Evolutionary conservation across 73 alveolate genomes (phyloP), one percentile per base, ranked within the genome.

Genomic region (Paramecium sexaurelia): DNA sequence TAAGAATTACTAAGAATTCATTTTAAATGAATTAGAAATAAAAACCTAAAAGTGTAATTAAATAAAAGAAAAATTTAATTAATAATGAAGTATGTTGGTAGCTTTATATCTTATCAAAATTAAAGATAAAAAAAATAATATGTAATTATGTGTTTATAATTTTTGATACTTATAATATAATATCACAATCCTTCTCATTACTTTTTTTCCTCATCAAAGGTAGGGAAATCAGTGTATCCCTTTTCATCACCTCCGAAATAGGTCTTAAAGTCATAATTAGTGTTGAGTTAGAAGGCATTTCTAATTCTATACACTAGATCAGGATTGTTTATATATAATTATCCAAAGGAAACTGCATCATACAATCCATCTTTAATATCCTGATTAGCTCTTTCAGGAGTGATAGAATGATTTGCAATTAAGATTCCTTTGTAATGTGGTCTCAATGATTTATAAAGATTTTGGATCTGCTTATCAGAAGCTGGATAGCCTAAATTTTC

Each of bases 191-290:
- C 47, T n/a, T 61, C 26, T 61, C 83, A 61, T 61, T 61, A 26
- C 83, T 61, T 61, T 45, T 61, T 61, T 32, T 61, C 83, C 43
- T 61, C 37, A 1, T 88, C 89, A 17, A 17, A 32, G 55, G 55
- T 56, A 26, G 94, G 91, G 73, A 61, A 71, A 88, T 88, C 94
- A 7, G 94, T 88, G 26, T 88, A 88, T 37, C 94, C 94, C 45
- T 88, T 88, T n/a, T 68, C 94, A 24, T 82, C 91, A 10, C 94
- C 94, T 37, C 67, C 85, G 45, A 88, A 68, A 75, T 45, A 88
- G n/a, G 94, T 88, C 29, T 27, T 29, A 36, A 68, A 68, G 73
- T 88, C 94, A 41, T 7, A 29, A 41, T 88, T 40, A 19, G 37
- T 17, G 27, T 88, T 88, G 24, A 88, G 43, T 41, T 67, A 73